phyloP scores from a whole-genome alignment of 331 rosid genomes.

The Saraca asoca region DNA sequence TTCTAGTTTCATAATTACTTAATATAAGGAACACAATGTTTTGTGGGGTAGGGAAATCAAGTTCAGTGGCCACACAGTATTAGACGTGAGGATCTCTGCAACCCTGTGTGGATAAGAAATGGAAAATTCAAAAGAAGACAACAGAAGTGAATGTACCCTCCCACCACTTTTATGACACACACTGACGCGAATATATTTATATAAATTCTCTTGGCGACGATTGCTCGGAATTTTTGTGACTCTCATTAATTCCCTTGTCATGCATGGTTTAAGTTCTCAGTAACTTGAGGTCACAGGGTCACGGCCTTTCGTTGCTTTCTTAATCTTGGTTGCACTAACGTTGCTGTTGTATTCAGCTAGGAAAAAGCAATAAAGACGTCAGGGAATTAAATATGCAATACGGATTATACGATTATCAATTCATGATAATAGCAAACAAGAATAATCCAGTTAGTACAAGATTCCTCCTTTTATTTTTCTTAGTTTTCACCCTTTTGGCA shows the following conservation, averaged over 20 bases:
- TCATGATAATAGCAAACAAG: too few relatives aligned
- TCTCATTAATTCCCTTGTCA: slow-evolving; percentile 28
- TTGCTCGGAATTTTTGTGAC: slow-evolving; percentile 41
- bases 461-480: too few relatives aligned
- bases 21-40: neutral
- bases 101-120: slow-evolving; percentile 43
- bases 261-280: too few relatives aligned
- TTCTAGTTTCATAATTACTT: neutral
- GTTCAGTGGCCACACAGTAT: slow-evolving; percentile 54
- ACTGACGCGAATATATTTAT: neutral
- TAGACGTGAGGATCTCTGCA: slow-evolving; percentile 19
- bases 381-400: too few relatives aligned
- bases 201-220: slow-evolving; percentile 16
- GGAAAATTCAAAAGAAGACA: slow-evolving; percentile 34
- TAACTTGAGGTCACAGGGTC: too few relatives aligned
- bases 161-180: neutral
- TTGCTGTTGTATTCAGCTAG: too few relatives aligned
- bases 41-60: slow-evolving; percentile 17
- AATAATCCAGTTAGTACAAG: too few relatives aligned
- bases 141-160: slow-evolving; percentile 1
- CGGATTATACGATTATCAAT: too few relatives aligned
- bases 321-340: too few relatives aligned
- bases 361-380: too few relatives aligned
- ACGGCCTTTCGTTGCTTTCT: too few relatives aligned
- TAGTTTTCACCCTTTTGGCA: too few relatives aligned